These are phyloP conservation scores for Magnaporthales sp. DNA, from an alignment of 2,329 filamentous ascomycete species.

Conservation along the genomic window DNA sequence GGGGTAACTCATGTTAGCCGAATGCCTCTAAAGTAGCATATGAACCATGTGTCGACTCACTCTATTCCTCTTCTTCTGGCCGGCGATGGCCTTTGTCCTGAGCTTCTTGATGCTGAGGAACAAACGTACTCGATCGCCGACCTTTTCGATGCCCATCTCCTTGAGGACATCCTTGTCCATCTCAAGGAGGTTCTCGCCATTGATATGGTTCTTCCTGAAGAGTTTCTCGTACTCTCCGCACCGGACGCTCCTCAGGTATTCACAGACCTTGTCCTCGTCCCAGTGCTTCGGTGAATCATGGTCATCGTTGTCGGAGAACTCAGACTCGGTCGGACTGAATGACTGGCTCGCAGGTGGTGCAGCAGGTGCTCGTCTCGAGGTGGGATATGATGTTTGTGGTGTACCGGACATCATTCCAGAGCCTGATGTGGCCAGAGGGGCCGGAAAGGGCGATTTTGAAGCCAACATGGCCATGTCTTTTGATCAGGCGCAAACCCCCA, in stretches of 20 bases:
- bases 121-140: slow-evolving; percentile 89
- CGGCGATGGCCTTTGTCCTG: slow-evolving; percentile 65
- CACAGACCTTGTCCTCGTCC: slow-evolving; percentile 85
- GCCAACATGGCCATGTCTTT: slow-evolving; percentile 66
- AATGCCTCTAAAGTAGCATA: not conserved
- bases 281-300: slow-evolving; percentile 73
- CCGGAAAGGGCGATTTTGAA: slow-evolving; percentile 62
- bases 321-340: slow-evolving; percentile 84
- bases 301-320: slow-evolving; percentile 78
- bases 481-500: not conserved
- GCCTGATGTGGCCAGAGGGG: slow-evolving; percentile 39
- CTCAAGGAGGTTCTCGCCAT: slow-evolving; percentile 90
- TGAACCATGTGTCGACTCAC: slow-evolving; percentile 32
- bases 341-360: slow-evolving; percentile 41
- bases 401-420: slow-evolving; percentile 33
- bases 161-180: slow-evolving; percentile 95
- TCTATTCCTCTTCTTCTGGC: slow-evolving; percentile 76
- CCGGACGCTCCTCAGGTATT: slow-evolving; percentile 85
- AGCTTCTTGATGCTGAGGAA: slow-evolving; percentile 80
- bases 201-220: slow-evolving; percentile 85
- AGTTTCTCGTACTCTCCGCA: slow-evolving; percentile 89
- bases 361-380: slow-evolving; percentile 42
- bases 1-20: not conserved
- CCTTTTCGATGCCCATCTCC: slow-evolving; percentile 97
- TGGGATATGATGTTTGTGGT: slow-evolving; percentile 38